phyloP scores from a whole-genome alignment of 2,329 filamentous ascomycete genomes.

The Claviceps sp. region DNA sequence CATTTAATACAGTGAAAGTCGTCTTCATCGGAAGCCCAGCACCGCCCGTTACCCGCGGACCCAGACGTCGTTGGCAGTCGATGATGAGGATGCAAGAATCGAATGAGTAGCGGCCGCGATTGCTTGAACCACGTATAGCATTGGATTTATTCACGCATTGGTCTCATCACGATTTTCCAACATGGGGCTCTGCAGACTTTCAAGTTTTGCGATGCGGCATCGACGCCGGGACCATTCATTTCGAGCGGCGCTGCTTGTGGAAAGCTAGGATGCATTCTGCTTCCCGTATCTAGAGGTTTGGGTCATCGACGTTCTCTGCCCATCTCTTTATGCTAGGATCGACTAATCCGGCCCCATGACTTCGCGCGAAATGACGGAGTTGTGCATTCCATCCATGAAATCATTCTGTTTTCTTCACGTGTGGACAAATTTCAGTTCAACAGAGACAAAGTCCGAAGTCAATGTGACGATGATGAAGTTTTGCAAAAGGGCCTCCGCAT shows the following conservation, averaged over 20 bases:
- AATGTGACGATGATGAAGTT: constrained; percentile 64
- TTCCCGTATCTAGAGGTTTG: constrained; percentile 59
- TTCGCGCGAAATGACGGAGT: constrained; percentile 80
- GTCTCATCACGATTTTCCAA: constrained; percentile 74
- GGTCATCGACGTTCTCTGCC: constrained; percentile 59
- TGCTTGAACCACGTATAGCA: constrained; percentile 55
- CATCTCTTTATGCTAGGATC: constrained; percentile 43
- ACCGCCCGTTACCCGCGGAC: constrained; percentile 59
- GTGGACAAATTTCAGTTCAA: constrained; percentile 26
- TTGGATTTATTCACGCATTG: constrained; percentile 64
- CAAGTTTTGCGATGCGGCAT: constrained; percentile 48
- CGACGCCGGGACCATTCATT: constrained; percentile 48
- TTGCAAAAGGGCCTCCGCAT: constrained; percentile 37
- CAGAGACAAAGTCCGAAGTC: constrained; percentile 69
- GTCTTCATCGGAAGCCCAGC: constrained; percentile 87
- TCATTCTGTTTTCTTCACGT: constrained; percentile 48
- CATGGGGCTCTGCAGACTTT: constrained; percentile 66
- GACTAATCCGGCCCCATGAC: constrained; percentile 91
- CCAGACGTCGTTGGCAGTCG: constrained; percentile 67
- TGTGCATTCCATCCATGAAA: constrained; percentile 80
- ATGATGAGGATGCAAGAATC: constrained; percentile 90
- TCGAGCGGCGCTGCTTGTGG: constrained; percentile 53
- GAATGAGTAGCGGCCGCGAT: constrained; percentile 51
- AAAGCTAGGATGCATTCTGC: constrained; percentile 59
- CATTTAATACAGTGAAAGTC: constrained; percentile 84